Conservation (phyloP, 495 filamentous ascomycete genomes). For the Tuber aestivum region DNA sequence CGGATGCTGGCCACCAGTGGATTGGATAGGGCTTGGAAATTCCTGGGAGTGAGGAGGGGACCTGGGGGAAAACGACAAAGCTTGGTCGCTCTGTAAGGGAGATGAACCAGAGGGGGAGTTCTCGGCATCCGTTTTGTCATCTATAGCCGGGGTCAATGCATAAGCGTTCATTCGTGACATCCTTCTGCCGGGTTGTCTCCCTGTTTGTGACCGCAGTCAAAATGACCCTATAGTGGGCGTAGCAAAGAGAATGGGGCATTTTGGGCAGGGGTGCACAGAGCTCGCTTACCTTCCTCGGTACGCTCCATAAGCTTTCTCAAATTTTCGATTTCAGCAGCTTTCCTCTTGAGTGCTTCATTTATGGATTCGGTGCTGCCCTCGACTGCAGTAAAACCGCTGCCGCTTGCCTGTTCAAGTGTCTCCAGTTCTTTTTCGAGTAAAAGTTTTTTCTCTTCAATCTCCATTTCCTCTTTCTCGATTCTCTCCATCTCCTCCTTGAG, state of each 20-base stretch:
- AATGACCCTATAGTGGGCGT: background rate
- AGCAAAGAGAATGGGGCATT: background rate
- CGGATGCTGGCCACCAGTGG: background rate
- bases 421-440: conserved; percentile 34
- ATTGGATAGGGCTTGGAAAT: background rate
- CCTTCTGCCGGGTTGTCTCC: background rate
- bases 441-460: conserved; percentile 33
- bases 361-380: conserved; percentile 20
- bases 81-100: background rate
- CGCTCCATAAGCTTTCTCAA: conserved; percentile 29
- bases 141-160: conserved; percentile 14
- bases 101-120: background rate
- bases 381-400: conserved; percentile 26
- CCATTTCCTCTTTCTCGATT: conserved; percentile 30
- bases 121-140: conserved; percentile 13
- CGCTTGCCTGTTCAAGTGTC: conserved; percentile 22
- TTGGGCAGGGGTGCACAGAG: background rate
- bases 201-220: conserved; percentile 2
- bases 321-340: conserved; percentile 40
- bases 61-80: background rate
- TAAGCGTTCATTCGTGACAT: conserved; percentile 20
- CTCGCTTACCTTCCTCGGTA: conserved; percentile 30
- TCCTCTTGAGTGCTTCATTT: conserved; percentile 23
- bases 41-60: background rate
- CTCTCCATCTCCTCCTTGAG: conserved; percentile 31